These are phyloP conservation scores for Trichoderma brevicompactum DNA, from an alignment of 2,329 filamentous ascomycete genomes.

Conservation along the genomic window DNA sequence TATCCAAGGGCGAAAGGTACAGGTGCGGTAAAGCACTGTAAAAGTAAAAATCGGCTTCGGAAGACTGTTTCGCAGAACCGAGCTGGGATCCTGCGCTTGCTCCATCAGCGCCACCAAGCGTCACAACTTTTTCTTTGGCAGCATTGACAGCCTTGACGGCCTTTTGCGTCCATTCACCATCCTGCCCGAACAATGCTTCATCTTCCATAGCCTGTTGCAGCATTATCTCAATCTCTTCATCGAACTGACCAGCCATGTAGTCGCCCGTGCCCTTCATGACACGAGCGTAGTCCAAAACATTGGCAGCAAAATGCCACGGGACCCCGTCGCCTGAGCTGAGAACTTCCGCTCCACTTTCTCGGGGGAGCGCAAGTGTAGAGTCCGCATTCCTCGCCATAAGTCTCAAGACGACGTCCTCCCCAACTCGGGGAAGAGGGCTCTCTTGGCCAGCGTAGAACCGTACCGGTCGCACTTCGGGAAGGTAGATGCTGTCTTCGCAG, in stretches of 20 bases:
- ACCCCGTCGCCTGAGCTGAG: slow-evolving; percentile 74
- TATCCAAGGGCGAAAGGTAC: slow-evolving; percentile 88
- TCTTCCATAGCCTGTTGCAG: slow-evolving; percentile 82
- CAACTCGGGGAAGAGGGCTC: slow-evolving; percentile 75
- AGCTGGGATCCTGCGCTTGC: slow-evolving; percentile 32
- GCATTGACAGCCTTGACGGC: slow-evolving; percentile 76
- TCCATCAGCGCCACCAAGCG: slow-evolving; percentile 43
- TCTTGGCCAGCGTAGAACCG: slow-evolving; percentile 92
- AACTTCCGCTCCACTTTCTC: slow-evolving; percentile 74
- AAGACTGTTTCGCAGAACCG: slow-evolving; percentile 35
- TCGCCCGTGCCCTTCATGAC: slow-evolving; percentile 92
- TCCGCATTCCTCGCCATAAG: slow-evolving; percentile 79
- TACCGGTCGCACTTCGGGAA: slow-evolving; percentile 87
- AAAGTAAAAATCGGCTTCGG: slow-evolving; percentile 72
- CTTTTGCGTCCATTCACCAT: slow-evolving; percentile 88
- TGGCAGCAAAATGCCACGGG: slow-evolving; percentile 93
- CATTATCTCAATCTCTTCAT: slow-evolving; percentile 76
- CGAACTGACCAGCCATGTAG: slow-evolving; percentile 83
- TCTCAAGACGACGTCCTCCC: slow-evolving; percentile 86
- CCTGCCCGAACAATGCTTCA: slow-evolving; percentile 87
- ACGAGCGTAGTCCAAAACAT: slow-evolving; percentile 90
- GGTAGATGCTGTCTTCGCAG: slow-evolving; percentile 90
- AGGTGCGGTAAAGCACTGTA: slow-evolving; percentile 87
- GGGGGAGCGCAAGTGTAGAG: slow-evolving; percentile 85
- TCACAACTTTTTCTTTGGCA: slow-evolving; percentile 72